Percentiles rank a stretch among this genome's conserved stretches.
Evolutionary conservation across 148 eudicot genomes (phyloP).

Genomic region (Persicaria maculosa): DNA sequence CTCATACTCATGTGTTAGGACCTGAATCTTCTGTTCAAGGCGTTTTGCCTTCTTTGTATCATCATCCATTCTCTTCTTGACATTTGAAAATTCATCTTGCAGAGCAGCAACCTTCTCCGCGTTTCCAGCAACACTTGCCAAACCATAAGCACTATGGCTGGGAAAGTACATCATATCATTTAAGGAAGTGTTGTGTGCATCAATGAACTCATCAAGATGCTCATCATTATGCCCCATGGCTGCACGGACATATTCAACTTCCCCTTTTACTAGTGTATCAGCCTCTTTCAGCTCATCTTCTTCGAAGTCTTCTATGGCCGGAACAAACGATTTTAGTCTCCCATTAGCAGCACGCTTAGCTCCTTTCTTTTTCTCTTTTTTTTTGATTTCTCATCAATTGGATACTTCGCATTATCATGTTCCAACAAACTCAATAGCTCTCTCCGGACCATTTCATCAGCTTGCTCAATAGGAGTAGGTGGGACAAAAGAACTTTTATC

Average conservation of each 20-base stretch:
- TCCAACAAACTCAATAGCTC: constrained; percentile 79
- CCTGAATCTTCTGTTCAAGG: constrained; percentile 77
- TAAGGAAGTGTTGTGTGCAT: constrained; percentile 72
- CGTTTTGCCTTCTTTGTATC: constrained; percentile 85
- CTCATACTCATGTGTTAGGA: constrained; percentile 87
- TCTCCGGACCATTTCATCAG: constrained; percentile 86
- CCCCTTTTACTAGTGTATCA: constrained; percentile 55
- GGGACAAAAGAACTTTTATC: constrained; percentile 97
- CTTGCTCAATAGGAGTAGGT: constrained; percentile 86
- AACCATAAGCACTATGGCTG: constrained; percentile 74
- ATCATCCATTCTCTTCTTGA: constrained; percentile 89
- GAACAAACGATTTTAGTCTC: constrained; percentile 32
- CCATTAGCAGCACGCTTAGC: constrained; percentile 56
- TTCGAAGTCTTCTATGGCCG: constrained; percentile 78
- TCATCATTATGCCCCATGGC: constrained; percentile 86
- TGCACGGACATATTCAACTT: constrained; percentile 48
- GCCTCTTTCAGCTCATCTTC: constrained; percentile 81
- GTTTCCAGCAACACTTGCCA: constrained; percentile 85
- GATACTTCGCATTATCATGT: constrained; percentile 94
- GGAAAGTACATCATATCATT: constrained; percentile 91
- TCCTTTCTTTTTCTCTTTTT: constrained; percentile 88
- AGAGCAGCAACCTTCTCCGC: constrained; percentile 75
- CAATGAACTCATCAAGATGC: constrained; percentile 71
- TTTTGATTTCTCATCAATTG: constrained; percentile 61
- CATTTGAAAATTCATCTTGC: constrained; percentile 81